Evolutionary conservation across 2,329 filamentous ascomycete species (phyloP), one percentile per base, ranked within the genome.

Genomic region (Neonectria sp.): DNA sequence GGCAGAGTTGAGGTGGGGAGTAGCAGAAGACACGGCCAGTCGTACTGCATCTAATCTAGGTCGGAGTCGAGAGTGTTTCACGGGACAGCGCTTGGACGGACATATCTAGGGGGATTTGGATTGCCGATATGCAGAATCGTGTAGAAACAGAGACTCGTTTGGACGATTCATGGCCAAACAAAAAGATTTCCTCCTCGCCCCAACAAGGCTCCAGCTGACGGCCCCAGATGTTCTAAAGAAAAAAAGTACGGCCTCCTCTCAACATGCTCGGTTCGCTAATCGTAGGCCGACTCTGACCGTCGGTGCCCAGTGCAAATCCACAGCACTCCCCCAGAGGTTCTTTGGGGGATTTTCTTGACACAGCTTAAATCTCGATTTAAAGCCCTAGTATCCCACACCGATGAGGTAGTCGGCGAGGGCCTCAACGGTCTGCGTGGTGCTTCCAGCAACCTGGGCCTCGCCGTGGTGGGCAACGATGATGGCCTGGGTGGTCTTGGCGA

Each of bases 381-480:
- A 60, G 58, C 68, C 68, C 86, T 90, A 98, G 87, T 97, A 97
- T 72, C 90, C 90, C 71, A 89, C 85, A 76, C 89, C 88, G 81
- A 93, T 91, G 71, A 97, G 90, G 86, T 98, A 98, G 82, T 97
- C 93, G 77, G 90, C 94, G 70, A 99, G 88, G 76, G 90, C 87
- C 86, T 95, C 93, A 73, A 97, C 93, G 56, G 93, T 93, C 80
- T 89, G 89, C 76, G 91, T 91, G 70, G 94, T 91, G 81, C 92
- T 91, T 79, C 93, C 91, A 59, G 93, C 93, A 80, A 93, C 87
- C 74, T 91, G 85, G 69, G 81, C 81, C 81, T 97, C 94, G 73
- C 86, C 87, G 87, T 98, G 94, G 86, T 97, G 94, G 75, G 90
- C 93, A 80, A 99, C 84, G 79, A 99, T 89, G 81, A 98, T 91